Percentiles rank a stretch among this genome's conserved stretches.
Evolutionary conservation across 108 stramenopile species (phyloP).

Genomic region (Nitzschia sp.): DNA sequence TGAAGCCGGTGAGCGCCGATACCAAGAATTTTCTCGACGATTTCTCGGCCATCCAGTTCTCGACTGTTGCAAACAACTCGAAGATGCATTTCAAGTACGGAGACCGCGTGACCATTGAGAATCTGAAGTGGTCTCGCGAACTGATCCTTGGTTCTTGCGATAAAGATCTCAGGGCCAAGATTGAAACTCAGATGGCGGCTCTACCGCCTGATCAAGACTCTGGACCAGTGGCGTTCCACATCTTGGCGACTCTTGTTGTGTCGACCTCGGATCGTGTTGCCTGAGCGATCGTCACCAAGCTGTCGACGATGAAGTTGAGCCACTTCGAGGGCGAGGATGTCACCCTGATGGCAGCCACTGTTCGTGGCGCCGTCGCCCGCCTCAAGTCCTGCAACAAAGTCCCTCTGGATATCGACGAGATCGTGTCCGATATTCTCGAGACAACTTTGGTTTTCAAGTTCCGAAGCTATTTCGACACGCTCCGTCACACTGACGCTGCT

Average conservation of each 20-base stretch:
- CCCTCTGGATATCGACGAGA: neutral
- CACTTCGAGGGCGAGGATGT: constrained; percentile 3
- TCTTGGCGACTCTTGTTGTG: neutral
- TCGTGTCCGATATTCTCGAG: constrained; percentile 1
- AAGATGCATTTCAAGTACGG: neutral
- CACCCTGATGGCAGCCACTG: neutral
- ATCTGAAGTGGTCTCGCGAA: constrained; percentile 4
- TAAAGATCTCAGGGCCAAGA: neutral
- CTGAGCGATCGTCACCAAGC: constrained; percentile 6
- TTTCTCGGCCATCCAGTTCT: neutral
- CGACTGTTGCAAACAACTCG: neutral
- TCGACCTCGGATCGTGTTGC: neutral
- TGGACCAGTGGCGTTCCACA: neutral
- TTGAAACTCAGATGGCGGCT: neutral
- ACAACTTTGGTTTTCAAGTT: neutral
- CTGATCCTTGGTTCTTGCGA: constrained; percentile 5
- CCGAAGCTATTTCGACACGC: neutral
- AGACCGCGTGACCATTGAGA: neutral
- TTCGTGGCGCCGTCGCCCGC: neutral
- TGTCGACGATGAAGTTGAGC: neutral
- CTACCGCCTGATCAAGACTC: neutral
- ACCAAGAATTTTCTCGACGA: neutral
- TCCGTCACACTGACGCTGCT: neutral
- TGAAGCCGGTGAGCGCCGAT: neutral
- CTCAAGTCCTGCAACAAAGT: neutral